phyloP scores from a whole-genome alignment of 345 rosid genomes.

The Brassica incana region DNA sequence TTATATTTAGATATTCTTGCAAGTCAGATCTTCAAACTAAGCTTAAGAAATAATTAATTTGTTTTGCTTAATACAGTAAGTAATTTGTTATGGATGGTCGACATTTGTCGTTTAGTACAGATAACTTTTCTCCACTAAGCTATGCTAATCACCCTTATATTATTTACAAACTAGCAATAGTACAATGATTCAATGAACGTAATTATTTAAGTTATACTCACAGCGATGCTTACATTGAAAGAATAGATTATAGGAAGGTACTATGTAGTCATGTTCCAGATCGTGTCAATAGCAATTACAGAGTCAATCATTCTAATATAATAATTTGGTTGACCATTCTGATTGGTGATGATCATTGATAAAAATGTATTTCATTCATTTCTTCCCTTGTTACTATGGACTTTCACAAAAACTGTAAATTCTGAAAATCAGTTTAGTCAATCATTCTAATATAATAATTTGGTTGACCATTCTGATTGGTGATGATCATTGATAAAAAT shows the following conservation, averaged over 20 bases:
- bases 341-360: not conserved
- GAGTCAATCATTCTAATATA: not conserved
- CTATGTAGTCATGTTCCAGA: not conserved
- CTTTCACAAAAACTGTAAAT: not conserved
- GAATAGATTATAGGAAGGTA: not conserved
- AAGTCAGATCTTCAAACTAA: not conserved
- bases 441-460: not conserved
- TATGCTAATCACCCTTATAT: not conserved
- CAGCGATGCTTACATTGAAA: not conserved
- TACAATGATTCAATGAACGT: not conserved
- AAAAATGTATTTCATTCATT: not conserved
- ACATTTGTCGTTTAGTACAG: slow-evolving; percentile 5
- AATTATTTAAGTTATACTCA: not conserved
- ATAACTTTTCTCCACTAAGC: slow-evolving; percentile 6
- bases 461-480: slow-evolving; percentile 5
- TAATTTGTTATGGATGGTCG: not conserved
- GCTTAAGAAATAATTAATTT: not conserved
- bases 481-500: not conserved
- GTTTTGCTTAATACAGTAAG: not conserved
- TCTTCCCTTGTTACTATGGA: not conserved
- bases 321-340: slow-evolving; percentile 10
- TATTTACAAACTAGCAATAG: not conserved
- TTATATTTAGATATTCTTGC: no score
- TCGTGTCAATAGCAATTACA: not conserved
- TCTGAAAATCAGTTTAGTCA: not conserved